A percentile compares a stretch with the other conserved stretches of the same genome.
These are phyloP conservation scores for Panicum virgatum DNA, from an alignment of 202 grass and related monocot genomes.

Conservation along the genomic window DNA sequence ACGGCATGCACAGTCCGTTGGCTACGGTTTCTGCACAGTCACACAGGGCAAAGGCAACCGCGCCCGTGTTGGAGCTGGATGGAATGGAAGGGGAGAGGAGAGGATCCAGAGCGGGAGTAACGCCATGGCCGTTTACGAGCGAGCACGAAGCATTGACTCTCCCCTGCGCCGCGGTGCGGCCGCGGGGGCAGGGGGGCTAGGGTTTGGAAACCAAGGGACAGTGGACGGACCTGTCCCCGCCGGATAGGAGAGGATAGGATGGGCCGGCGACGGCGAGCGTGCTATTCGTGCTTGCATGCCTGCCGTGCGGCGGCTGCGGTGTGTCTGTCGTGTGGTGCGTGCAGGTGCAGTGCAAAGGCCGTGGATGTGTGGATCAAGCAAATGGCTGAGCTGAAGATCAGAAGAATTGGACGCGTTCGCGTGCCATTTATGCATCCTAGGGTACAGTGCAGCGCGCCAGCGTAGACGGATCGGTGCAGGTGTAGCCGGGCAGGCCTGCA, in stretches of 20 bases:
- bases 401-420: background rate
- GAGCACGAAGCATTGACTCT: background rate
- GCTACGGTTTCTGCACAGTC: slow-evolving; percentile 3
- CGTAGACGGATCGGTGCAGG: background rate
- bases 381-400: background rate
- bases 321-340: background rate
- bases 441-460: background rate
- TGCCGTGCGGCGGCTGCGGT: background rate
- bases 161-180: background rate
- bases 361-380: background rate
- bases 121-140: background rate
- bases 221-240: too few species aligned
- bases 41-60: background rate
- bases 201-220: background rate
- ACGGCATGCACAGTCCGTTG: background rate
- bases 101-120: background rate
- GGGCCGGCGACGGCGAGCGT: background rate
- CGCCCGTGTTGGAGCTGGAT: background rate
- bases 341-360: background rate
- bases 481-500: background rate
- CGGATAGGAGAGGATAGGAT: background rate
- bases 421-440: background rate
- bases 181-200: background rate
- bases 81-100: background rate
- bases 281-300: background rate